Conservation (phyloP, 306 rosid species). For the Purshia tridentata region DNA sequence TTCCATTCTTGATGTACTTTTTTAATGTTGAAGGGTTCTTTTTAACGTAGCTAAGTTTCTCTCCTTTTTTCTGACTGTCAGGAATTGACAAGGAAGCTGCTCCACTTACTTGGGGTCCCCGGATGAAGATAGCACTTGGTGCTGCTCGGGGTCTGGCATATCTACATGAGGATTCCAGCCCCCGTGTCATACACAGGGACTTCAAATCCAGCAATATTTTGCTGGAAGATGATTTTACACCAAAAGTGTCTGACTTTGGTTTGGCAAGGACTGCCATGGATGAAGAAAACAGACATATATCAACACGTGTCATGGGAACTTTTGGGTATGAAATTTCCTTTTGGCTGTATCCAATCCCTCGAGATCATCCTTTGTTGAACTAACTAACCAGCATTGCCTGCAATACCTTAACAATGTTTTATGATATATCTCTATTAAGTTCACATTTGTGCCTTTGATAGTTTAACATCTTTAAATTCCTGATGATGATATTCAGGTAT, state of each 20-base stretch:
- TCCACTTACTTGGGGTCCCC: slow-evolving; percentile 76
- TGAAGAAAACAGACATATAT: slow-evolving; percentile 76
- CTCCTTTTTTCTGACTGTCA: slow-evolving; percentile 33
- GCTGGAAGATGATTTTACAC: slow-evolving; percentile 87
- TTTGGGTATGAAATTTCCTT: slow-evolving; percentile 61
- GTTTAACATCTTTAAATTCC: slow-evolving; percentile 24
- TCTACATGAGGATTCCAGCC: slow-evolving; percentile 96
- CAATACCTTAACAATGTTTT: not conserved
- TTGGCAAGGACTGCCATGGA: slow-evolving; percentile 90
- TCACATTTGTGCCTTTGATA: not conserved
- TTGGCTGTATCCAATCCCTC: slow-evolving; percentile 5
- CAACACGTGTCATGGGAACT: slow-evolving; percentile 99
- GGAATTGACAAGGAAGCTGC: slow-evolving; percentile 69
- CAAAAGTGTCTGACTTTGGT: slow-evolving; percentile 97
- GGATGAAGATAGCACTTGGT: slow-evolving; percentile 93
- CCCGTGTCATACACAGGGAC: slow-evolving; percentile 93
- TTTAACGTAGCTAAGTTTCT: slow-evolving; percentile 9
- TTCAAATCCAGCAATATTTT: slow-evolving; percentile 94
- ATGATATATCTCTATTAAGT: not conserved
- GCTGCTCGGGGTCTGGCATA: slow-evolving; percentile 96
- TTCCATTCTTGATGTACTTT: not conserved
- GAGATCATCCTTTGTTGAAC: not conserved
- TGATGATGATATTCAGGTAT: slow-evolving; percentile 47
- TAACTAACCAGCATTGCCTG: not conserved
- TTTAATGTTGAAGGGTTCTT: slow-evolving; percentile 11